These are phyloP conservation scores for Trametes meyenii DNA, from an alignment of 768 basidiomycete genomes.

Conservation along the genomic window DNA sequence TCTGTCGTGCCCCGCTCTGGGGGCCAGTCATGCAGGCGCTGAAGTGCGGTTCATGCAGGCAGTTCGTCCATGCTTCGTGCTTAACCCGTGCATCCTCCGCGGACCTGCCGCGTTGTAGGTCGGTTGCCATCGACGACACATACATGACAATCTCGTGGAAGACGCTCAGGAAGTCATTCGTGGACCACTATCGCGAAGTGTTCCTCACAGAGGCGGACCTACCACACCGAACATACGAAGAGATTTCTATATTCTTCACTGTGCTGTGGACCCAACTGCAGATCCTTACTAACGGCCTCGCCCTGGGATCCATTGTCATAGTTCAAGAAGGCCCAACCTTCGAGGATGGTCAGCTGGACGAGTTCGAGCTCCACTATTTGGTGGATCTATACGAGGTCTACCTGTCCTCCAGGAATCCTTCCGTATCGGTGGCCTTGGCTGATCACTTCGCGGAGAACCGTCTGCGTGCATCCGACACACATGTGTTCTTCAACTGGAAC, in stretches of 20 bases:
- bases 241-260: conserved; percentile 61
- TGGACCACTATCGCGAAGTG: conserved; percentile 51
- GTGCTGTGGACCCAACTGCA: conserved; percentile 70
- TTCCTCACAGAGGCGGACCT: conserved; percentile 50
- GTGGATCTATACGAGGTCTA: conserved; percentile 54
- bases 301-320: conserved; percentile 65
- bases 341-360: conserved; percentile 41
- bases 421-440: conserved; percentile 48
- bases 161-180: conserved; percentile 58
- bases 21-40: conserved; percentile 65
- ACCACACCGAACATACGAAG: conserved; percentile 59
- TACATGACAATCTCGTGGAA: conserved; percentile 56
- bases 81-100: conserved; percentile 28
- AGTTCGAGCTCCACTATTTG: conserved; percentile 63
- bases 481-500: conserved; percentile 70
- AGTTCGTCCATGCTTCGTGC: conserved; percentile 64
- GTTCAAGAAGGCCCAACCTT: conserved; percentile 29
- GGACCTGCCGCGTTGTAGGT: conserved; percentile 44
- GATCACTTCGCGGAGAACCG: conserved; percentile 59
- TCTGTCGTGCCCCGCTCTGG: conserved; percentile 75
- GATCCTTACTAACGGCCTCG: conserved; percentile 66
- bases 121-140: conserved; percentile 42
- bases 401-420: conserved; percentile 45
- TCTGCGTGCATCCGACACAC: conserved; percentile 42
- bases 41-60: conserved; percentile 62